phyloP scores from a whole-genome alignment of 2,329 filamentous ascomycete genomes.

The Nemania diffusa region DNA sequence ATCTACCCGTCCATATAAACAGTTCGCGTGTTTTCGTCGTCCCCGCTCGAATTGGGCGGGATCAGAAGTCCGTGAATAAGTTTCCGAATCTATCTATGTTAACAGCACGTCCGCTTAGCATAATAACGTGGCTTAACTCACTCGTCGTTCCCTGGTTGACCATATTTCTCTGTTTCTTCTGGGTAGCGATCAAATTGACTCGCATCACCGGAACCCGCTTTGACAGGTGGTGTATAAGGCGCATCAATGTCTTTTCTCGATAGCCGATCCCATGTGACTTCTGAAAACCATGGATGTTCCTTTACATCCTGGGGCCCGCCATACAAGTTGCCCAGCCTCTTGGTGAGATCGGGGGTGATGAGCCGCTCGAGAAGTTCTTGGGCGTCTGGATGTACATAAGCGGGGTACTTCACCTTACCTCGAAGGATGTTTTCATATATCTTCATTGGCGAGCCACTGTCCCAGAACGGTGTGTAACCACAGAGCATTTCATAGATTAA shows the following conservation, averaged over 20 bases:
- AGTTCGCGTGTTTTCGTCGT: slow-evolving; percentile 1
- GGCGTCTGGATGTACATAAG: slow-evolving; percentile 93
- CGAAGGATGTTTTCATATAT: slow-evolving; percentile 99
- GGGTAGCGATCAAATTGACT: slow-evolving; percentile 99
- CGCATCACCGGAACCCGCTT: slow-evolving; percentile 91
- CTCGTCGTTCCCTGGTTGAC: slow-evolving; percentile 81
- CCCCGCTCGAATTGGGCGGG: slow-evolving; percentile 13
- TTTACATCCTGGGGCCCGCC: slow-evolving; percentile 93
- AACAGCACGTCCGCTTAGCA: slow-evolving; percentile 4
- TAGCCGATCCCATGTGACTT: slow-evolving; percentile 97
- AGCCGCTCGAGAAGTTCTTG: slow-evolving; percentile 91
- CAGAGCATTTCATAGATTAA: slow-evolving; percentile 99
- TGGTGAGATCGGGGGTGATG: slow-evolving; percentile 94
- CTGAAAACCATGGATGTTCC: slow-evolving; percentile 94
- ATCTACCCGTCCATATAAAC: slow-evolving; percentile 2
- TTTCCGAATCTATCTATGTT: slow-evolving; percentile 69
- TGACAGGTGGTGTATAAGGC: slow-evolving; percentile 94
- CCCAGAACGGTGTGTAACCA: slow-evolving; percentile 99
- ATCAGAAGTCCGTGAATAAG: slow-evolving; percentile 79
- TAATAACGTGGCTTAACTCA: slow-evolving; percentile 64
- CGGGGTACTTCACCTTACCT: slow-evolving; percentile 94
- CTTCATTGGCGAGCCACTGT: slow-evolving; percentile 96
- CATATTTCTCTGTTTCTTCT: slow-evolving; percentile 95
- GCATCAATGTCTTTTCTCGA: slow-evolving; percentile 97
- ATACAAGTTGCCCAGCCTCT: slow-evolving; percentile 92